Evolutionary conservation across 257 asterid genomes (phyloP).

Genomic region (Solanum chaucha): DNA sequence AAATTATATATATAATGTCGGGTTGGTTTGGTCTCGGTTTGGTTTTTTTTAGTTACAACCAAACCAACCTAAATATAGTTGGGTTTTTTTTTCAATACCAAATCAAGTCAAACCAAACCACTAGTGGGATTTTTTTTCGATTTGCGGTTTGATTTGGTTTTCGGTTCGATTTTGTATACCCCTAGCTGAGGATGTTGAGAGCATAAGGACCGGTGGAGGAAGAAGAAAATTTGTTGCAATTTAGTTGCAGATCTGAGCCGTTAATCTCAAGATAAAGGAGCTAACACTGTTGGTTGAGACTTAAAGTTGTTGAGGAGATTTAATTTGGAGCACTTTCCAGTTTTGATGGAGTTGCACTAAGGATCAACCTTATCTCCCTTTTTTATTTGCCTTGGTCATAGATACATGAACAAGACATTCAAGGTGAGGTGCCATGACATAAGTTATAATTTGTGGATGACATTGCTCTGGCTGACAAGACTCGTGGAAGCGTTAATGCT

Average conservation of each 20-base stretch:
- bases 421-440: neutral
- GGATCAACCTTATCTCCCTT: neutral
- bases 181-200: neutral
- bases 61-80: too few species aligned
- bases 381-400: neutral
- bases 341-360: neutral
- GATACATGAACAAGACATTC: neutral
- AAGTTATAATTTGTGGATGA: neutral
- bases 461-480: neutral
- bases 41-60: too few species aligned
- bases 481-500: neutral
- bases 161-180: too few species aligned
- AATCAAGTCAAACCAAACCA: too few species aligned
- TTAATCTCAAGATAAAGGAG: neutral
- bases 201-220: neutral
- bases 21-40: too few species aligned
- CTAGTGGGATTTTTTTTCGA: too few species aligned
- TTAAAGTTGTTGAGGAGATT: neutral
- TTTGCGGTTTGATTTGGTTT: too few species aligned
- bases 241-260: neutral
- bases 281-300: neutral
- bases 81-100: too few species aligned
- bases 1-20: too few species aligned
- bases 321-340: neutral
- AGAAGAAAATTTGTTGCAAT: neutral